Evolutionary conservation across 495 filamentous ascomycete genomes (phyloP).

Genomic region (Endocarpon pusillum): DNA sequence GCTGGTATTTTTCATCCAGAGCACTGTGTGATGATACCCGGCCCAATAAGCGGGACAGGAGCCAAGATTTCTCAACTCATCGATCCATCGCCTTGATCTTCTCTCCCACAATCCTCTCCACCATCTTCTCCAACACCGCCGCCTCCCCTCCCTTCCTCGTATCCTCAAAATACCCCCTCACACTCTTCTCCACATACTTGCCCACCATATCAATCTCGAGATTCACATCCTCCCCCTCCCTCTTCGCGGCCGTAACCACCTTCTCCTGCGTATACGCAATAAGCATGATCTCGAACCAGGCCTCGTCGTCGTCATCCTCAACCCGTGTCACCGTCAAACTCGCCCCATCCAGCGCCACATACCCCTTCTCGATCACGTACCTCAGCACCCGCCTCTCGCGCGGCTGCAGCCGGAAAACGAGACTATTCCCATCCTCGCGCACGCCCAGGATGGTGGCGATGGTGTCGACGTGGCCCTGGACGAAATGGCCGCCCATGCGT

Average conservation of each 20-base stretch:
- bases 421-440: slow-evolving; percentile 67
- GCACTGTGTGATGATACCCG: too few species aligned
- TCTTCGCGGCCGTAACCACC: slow-evolving; percentile 69
- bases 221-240: slow-evolving; percentile 74
- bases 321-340: slow-evolving; percentile 85
- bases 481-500: slow-evolving; percentile 58
- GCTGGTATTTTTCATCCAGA: too few species aligned
- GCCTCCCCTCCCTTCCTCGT: slow-evolving; percentile 32
- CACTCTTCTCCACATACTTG: slow-evolving; percentile 97
- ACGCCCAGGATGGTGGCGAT: slow-evolving; percentile 52
- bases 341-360: slow-evolving; percentile 88
- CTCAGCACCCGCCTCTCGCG: slow-evolving; percentile 45
- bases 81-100: slow-evolving; percentile 26
- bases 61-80: too few species aligned
- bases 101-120: slow-evolving; percentile 60
- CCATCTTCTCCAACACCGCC: slow-evolving; percentile 68
- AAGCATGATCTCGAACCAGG: slow-evolving; percentile 96
- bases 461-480: slow-evolving; percentile 91
- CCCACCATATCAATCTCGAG: slow-evolving; percentile 97
- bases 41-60: too few species aligned
- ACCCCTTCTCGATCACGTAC: slow-evolving; percentile 94
- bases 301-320: slow-evolving; percentile 41
- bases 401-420: slow-evolving; percentile 71
- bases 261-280: slow-evolving; percentile 96
- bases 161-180: slow-evolving; percentile 38